Evolutionary conservation across 1,284 basidiomycete species (phyloP).

Genomic region (Ustilago sp.): DNA sequence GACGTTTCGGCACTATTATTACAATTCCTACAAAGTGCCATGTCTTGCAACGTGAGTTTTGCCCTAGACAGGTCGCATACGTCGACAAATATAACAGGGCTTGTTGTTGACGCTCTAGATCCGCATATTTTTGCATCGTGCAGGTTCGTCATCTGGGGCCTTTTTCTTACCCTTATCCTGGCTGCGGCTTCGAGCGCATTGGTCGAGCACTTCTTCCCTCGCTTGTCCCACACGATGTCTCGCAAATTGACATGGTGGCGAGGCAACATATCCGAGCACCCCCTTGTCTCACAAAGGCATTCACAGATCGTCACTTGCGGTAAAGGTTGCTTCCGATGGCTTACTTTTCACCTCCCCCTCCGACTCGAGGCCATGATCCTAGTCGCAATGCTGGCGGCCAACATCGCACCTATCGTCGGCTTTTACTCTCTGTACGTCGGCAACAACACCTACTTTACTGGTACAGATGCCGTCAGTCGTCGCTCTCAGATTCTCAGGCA

Average conservation of each 20-base stretch:
- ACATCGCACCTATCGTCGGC: constrained; percentile 29
- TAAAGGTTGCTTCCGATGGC: constrained; percentile 19
- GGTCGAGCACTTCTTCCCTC: constrained; percentile 13
- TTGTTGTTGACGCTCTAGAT: background rate
- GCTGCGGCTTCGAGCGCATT: constrained; percentile 7
- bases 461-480: constrained; percentile 22
- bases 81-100: background rate
- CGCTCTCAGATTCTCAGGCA: constrained; percentile 27
- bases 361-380: constrained; percentile 41
- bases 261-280: constrained; percentile 28
- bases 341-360: constrained; percentile 44
- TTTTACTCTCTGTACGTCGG: constrained; percentile 33
- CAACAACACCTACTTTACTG: constrained; percentile 35
- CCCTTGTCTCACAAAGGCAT: constrained; percentile 17
- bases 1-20: constrained; percentile 30
- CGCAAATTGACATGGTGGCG: constrained; percentile 17
- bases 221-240: background rate
- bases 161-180: constrained; percentile 15
- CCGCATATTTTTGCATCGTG: background rate
- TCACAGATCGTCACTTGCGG: constrained; percentile 18
- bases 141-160: constrained; percentile 28
- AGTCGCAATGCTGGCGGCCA: constrained; percentile 27
- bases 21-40: constrained; percentile 34
- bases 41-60: constrained; percentile 28
- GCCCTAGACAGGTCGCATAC: background rate